Conservation (phyloP, 768 basidiomycete genomes). For the Suillus sp. region DNA sequence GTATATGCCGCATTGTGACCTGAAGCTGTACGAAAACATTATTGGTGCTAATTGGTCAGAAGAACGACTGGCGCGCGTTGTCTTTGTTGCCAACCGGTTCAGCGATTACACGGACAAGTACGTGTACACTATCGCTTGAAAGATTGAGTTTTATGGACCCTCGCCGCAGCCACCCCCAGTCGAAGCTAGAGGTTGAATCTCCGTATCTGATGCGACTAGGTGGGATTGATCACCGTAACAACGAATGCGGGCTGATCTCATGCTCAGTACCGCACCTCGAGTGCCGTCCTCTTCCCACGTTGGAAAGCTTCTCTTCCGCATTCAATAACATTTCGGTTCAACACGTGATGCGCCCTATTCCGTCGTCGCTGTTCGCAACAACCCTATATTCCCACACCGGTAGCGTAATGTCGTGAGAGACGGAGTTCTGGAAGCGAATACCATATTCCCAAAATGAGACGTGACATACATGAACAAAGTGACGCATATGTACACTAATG, state of each 20-base stretch:
- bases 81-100: conserved; percentile 69
- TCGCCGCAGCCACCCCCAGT: conserved; percentile 50
- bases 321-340: conserved; percentile 72
- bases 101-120: conserved; percentile 70
- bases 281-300: conserved; percentile 50
- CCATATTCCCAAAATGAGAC: conserved; percentile 16
- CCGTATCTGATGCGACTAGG: conserved; percentile 59
- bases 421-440: conserved; percentile 7
- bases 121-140: conserved; percentile 22
- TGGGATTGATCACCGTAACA: conserved; percentile 32
- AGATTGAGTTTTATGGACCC: conserved; percentile 16
- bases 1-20: conserved; percentile 82
- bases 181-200: conserved; percentile 49
- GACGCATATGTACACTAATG: conserved; percentile 31
- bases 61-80: conserved; percentile 45
- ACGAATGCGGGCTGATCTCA: conserved; percentile 14
- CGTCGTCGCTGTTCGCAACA: conserved; percentile 14
- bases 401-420: conserved; percentile 8
- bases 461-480: conserved; percentile 32
- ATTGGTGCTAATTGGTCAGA: conserved; percentile 62
- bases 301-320: conserved; percentile 54
- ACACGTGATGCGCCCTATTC: conserved; percentile 35
- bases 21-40: conserved; percentile 67
- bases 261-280: conserved; percentile 49
- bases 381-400: neutral